Evolutionary conservation across 345 rosid genomes (phyloP).

Genomic region (Turritis glabra): DNA sequence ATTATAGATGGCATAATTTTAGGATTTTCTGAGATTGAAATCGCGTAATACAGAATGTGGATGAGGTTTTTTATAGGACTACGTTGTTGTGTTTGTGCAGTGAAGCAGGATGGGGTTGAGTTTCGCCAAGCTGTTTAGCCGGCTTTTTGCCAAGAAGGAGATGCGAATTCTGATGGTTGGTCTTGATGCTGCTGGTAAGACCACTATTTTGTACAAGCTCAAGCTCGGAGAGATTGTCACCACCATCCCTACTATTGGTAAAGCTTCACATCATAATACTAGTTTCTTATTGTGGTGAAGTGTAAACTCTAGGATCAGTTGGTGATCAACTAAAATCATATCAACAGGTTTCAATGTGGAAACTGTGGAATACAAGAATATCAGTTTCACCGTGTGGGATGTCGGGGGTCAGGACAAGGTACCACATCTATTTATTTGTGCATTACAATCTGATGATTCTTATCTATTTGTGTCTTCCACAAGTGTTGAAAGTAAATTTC

Average conservation of each 20-base stretch:
- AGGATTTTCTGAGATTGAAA: neutral
- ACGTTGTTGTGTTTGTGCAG: constrained; percentile 22
- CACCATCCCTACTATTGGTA: constrained; percentile 80
- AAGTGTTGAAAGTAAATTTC: too few relatives aligned
- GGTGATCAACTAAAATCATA: neutral
- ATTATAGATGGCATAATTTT: neutral
- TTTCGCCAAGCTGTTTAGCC: constrained; percentile 67
- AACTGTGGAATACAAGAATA: constrained; percentile 89
- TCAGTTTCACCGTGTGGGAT: constrained; percentile 71
- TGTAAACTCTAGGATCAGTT: neutral
- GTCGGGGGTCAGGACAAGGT: constrained; percentile 97
- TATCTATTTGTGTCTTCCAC: too few relatives aligned
- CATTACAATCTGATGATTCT: too few relatives aligned
- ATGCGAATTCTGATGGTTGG: constrained; percentile 89
- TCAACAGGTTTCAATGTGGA: constrained; percentile 80
- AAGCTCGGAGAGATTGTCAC: constrained; percentile 87
- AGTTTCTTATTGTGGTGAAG: neutral
- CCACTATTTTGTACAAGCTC: constrained; percentile 78
- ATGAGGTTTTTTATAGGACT: constrained; percentile 11
- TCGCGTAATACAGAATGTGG: neutral
- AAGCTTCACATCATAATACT: constrained; percentile 11
- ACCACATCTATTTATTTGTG: too few relatives aligned
- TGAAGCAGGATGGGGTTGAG: constrained; percentile 55
- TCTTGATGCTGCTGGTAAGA: constrained; percentile 87
- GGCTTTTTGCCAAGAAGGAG: constrained; percentile 79